Evolutionary conservation across 352 stramenopile genomes (phyloP), one percentile per base, ranked within the genome.

Genomic region (Pythium grandisporangium): DNA sequence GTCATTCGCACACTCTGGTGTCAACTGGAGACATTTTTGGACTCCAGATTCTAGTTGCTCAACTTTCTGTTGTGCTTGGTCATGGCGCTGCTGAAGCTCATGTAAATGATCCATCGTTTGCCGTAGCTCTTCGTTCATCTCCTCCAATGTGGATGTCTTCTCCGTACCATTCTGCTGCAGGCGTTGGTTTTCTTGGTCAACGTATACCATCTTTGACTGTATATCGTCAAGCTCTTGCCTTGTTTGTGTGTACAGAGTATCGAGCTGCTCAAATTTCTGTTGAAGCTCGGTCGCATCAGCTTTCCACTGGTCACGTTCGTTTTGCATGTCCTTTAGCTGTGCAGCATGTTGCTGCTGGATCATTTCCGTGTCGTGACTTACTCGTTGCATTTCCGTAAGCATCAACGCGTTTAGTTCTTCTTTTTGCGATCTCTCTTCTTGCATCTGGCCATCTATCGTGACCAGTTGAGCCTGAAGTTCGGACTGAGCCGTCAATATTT

Each of bases 401-500:
- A 86, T 72, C 0, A 79, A 34, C 5, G 55, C 54, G 39, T 88
- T 88, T 6, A 88, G 58, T 38, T 85, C 66, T 37, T 83, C 66
- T 39, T 85, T 88, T 35, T 88, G 74, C 24, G 54, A 48, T 23
- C 61, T 52, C 26, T 88, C 74, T 17, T 61, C 58, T 19, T 68
- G 41, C 2, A 63, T 38, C 26, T 48, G 53, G 13, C 46, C 37
- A 23, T 61, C 58, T 2, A 66, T 26, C 34, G 52, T 37, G 25
- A 70, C 53, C 1, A 84, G 46, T 19, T 70, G 51, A 2, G 52
- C 50, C 39, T 83, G 59, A 1, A 84, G 45, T 25, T 56, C 59
- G 1, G 61, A 59, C 6, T 66, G 52, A 0, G 44, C 37, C 16
- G 30, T 36, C 6, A 72, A 40, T 8, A 69, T 45, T 26, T 79